Percentiles rank a stretch among this genome's conserved stretches.
These are phyloP conservation scores for Phlyctochytrium planicorne DNA, from an alignment of 192 early-diverging fungal species.

Conservation along the genomic window DNA sequence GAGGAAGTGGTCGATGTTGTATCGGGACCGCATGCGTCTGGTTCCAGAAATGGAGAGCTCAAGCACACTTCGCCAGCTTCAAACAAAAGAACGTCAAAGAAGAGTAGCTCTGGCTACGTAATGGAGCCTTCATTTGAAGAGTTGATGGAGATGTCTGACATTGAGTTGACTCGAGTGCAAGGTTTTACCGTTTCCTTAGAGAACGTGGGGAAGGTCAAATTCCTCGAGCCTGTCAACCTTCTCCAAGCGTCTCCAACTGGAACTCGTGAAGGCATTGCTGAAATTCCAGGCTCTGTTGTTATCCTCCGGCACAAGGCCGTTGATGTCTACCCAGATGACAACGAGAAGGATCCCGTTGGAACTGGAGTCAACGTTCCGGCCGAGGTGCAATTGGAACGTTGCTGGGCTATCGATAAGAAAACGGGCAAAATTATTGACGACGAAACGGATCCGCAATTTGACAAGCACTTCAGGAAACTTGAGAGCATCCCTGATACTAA, in stretches of 20 bases:
- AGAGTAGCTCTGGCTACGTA: conserved; percentile 53
- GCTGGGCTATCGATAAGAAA: conserved; percentile 82
- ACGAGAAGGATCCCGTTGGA: conserved; percentile 76
- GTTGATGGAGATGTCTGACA: conserved; percentile 66
- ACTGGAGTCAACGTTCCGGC: conserved; percentile 88
- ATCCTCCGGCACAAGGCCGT: conserved; percentile 65
- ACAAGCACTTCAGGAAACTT: conserved; percentile 68
- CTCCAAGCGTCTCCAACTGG: conserved; percentile 46
- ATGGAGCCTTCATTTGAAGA: conserved; percentile 71
- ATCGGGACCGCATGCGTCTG: neutral
- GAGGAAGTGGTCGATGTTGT: neutral
- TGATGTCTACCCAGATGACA: conserved; percentile 82
- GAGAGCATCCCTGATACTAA: conserved; percentile 70
- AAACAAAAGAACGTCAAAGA: conserved; percentile 3
- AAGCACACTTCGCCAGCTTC: neutral
- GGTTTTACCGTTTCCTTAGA: conserved; percentile 71
- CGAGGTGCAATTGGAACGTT: conserved; percentile 69
- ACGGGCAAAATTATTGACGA: conserved; percentile 67
- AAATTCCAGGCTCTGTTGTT: conserved; percentile 81
- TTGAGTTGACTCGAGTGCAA: conserved; percentile 68
- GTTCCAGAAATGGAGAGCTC: neutral
- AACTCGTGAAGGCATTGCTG: conserved; percentile 48
- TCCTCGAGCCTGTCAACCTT: conserved; percentile 81
- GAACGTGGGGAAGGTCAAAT: conserved; percentile 74
- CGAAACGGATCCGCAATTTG: conserved; percentile 65